Percentiles rank a stretch among this genome's conserved stretches.
Evolutionary conservation across 1,284 basidiomycete genomes (phyloP).

Genomic region (Austroboletus novae-zelandiae): DNA sequence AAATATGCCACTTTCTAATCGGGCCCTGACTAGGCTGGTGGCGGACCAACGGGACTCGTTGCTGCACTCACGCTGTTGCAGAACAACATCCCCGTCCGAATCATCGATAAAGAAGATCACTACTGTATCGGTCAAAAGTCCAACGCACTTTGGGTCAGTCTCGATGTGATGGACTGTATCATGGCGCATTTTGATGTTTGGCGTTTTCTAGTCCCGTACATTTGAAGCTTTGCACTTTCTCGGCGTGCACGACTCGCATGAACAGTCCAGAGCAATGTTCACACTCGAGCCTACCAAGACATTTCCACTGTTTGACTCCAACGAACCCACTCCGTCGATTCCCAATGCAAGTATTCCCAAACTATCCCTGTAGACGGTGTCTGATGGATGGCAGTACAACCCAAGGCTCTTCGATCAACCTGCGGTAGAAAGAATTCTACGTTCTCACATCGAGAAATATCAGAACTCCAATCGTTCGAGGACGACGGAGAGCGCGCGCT

Average conservation of each 20-base stretch:
- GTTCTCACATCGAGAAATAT: conserved; percentile 28
- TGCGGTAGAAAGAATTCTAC: conserved; percentile 31
- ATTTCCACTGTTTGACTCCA: background rate
- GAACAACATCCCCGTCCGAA: conserved; percentile 39
- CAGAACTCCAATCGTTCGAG: conserved; percentile 32
- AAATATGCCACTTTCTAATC: background rate
- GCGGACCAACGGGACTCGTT: conserved; percentile 48
- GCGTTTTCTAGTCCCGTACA: conserved; percentile 27
- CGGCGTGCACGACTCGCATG: conserved; percentile 17
- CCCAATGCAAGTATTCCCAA: conserved; percentile 16
- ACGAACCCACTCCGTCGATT: conserved; percentile 24
- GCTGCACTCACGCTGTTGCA: conserved; percentile 44
- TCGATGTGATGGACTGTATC: background rate
- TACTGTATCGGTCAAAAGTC: conserved; percentile 28
- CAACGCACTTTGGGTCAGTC: conserved; percentile 26
- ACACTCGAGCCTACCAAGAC: conserved; percentile 18
- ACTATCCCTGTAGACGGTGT: background rate
- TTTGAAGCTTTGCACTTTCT: conserved; percentile 34
- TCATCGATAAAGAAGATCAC: conserved; percentile 33
- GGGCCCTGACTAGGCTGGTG: conserved; percentile 38
- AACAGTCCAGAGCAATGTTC: background rate
- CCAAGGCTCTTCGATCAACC: conserved; percentile 32
- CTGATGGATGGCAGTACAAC: conserved; percentile 7
- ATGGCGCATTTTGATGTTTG: background rate
- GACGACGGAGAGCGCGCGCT: conserved; percentile 28